Evolutionary conservation across 1,284 basidiomycete species (phyloP), one percentile per base, ranked within the genome.

Genomic region (Heterobasidion parviporum): DNA sequence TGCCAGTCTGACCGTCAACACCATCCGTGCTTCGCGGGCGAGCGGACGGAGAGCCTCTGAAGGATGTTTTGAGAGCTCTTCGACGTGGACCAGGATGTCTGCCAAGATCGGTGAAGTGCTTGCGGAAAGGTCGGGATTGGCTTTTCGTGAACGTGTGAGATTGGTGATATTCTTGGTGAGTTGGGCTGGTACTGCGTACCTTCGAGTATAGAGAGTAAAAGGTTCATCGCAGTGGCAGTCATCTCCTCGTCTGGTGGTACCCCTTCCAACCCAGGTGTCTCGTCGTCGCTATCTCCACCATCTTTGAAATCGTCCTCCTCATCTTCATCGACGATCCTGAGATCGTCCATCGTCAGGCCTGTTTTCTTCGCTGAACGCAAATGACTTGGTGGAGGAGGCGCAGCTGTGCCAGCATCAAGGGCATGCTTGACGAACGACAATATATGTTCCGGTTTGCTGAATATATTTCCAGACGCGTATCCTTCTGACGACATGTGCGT

Each of bases 141-240:
- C 90, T 92, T 62, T 50, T 10, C 10, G 49, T 47, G 55, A 6
- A 32, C 36, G 26, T 48, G 35, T 52, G 2, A 62, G 33, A 36
- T 44, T 15, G 56, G 55, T 26, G 41, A 15, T 18, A 14, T 10
- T 36, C 45, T 20, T 50, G 26, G 18, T 43, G 20, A 41, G 50
- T 48, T 9, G 35, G 7, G 26, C 26, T 26, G 26, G 26, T 6
- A 26, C 34, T 52, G 34, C 69, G 54, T 62, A 91, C 92, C 87
- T 82, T 95, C 92, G 20, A 95, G 75, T 26, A 92, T 78, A 0
- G 92, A 85, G 3, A 95, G 78, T 10, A 96, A 72, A 1, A 95
- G 69, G 59, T 85, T 87, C 15, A 94, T 70, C 4, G 90, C 83
- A 0, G 92, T 94, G 57, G 83, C 80, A 0, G 79, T 75, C 74